Evolutionary conservation across 148 eudicot genomes (phyloP), one percentile per base, ranked within the genome.

Genomic region (Chenopodium quinoa): DNA sequence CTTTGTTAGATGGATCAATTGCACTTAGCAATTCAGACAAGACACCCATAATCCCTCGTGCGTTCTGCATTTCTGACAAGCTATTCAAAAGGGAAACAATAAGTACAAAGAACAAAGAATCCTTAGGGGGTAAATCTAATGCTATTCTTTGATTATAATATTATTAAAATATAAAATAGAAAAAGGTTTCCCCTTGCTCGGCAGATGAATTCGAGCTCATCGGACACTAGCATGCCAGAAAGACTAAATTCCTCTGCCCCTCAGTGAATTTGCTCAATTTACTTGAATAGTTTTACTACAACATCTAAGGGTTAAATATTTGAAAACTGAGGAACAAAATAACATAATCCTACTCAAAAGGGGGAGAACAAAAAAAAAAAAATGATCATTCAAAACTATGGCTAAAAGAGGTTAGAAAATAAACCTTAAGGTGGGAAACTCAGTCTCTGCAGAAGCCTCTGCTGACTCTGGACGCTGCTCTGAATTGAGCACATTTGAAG

Each of bases 11-110:
- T 68, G 96, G 97, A 85, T 89, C 93, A 74, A 95, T 64, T 68
- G 98, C 98, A 88, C 54, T 93, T 88, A 95, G 78, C 97, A 95
- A 93, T 88, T 95, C 96, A 54, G 94, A 63, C 78, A 95, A 92
- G 77, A 95, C 94, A 85, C 93, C 93, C 97, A 95, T 88, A 83
- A 91, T 88, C 60, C 97, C 97, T 46, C 93, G 90, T 70, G 96
- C 97, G 85, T 90, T 93, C 82, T 95, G 97, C 78, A 93, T 90
- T 86, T 95, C 98, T 27, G 91, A 78, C 91, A 91, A 80, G 87
- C 98, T 95, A 80, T 73, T 37, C 84, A 71, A 84, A 40, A 78
- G 46, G 69, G 34, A 79, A 74, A 47, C 0, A 9, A 47, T 84
- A 60, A 78, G 72, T 44, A 71, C 0, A 9, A 76, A 56, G 72